Percentiles rank a stretch among this genome's conserved stretches.
These are phyloP conservation scores for Malassezia dermatis DNA, from an alignment of 1,284 basidiomycete genomes.

Conservation along the genomic window DNA sequence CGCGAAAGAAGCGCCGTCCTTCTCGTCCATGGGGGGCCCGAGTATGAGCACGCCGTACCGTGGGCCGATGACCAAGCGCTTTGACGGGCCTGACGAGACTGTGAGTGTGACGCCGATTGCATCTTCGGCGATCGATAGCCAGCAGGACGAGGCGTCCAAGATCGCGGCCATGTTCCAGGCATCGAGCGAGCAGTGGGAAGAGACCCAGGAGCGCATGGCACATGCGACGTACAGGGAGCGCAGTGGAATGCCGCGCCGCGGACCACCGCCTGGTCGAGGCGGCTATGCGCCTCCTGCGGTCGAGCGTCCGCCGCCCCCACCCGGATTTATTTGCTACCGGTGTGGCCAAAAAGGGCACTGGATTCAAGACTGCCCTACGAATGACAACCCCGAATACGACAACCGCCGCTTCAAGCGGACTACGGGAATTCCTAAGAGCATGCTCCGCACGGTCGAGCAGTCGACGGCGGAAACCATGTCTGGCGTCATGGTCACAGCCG, in stretches of 20 bases:
- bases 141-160: constrained; percentile 32
- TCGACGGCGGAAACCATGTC: constrained; percentile 36
- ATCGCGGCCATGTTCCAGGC: constrained; percentile 92
- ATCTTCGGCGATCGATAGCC: background rate
- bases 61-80: constrained; percentile 66
- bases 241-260: constrained; percentile 31
- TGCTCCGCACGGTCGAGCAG: constrained; percentile 86
- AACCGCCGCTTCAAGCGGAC: constrained; percentile 91
- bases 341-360: constrained; percentile 92
- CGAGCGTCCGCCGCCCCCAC: constrained; percentile 32
- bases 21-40: constrained; percentile 14
- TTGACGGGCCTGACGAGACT: constrained; percentile 66
- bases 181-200: constrained; percentile 82
- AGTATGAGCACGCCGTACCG: constrained; percentile 19
- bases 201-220: constrained; percentile 92
- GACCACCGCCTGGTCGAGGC: constrained; percentile 42
- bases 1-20: constrained; percentile 16
- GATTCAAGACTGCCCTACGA: constrained; percentile 98
- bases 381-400: constrained; percentile 86
- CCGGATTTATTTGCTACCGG: constrained; percentile 97
- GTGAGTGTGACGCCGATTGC: background rate
- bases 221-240: constrained; percentile 51
- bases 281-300: constrained; percentile 21
- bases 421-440: constrained; percentile 92
- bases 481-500: constrained; percentile 45